Conservation (phyloP, 73 alveolate species). For the Paramecium octaurelia region DNA sequence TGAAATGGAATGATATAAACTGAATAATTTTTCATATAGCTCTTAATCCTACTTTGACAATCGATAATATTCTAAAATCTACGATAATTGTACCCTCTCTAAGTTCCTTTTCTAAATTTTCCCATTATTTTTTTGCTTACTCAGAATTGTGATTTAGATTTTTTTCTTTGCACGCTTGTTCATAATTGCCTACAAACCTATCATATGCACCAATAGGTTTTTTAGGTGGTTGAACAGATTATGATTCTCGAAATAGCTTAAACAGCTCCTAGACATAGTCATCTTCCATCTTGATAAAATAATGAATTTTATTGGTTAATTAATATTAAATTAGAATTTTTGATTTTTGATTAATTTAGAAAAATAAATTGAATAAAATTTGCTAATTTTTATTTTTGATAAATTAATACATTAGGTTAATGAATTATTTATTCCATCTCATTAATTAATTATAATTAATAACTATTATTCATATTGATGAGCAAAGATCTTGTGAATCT, state of each 20-base stretch:
- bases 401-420: neutral
- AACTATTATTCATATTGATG: neutral
- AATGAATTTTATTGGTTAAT: conserved; percentile 10
- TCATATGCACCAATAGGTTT: neutral
- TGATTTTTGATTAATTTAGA: neutral
- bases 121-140: neutral
- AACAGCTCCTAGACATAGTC: neutral
- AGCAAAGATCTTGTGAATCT: neutral
- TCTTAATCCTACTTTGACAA: neutral
- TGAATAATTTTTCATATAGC: neutral
- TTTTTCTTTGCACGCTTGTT: neutral
- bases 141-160: neutral
- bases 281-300: neutral
- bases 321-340: neutral
- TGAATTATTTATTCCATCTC: neutral
- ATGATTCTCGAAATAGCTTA: neutral
- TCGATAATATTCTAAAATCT: neutral
- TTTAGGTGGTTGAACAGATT: neutral
- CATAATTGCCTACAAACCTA: neutral
- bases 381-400: neutral
- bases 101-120: neutral
- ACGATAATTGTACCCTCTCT: neutral
- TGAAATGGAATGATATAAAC: neutral
- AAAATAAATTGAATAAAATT: neutral
- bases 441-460: neutral